Conservation (phyloP, 768 basidiomycete genomes). For the Leccinum truebloodii region DNA sequence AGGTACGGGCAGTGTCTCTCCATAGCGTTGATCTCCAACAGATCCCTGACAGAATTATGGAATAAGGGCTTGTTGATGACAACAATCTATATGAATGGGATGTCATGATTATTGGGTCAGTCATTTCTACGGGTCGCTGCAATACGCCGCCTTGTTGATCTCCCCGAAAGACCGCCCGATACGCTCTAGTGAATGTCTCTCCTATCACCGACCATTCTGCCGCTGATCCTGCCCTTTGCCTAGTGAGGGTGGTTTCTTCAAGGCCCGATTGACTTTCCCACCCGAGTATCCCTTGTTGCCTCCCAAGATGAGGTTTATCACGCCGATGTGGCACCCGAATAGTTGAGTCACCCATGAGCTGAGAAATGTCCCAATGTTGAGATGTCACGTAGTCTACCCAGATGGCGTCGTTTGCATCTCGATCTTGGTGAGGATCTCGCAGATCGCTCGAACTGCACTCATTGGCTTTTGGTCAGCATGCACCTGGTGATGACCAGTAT, state of each 20-base stretch:
- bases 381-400: conserved; percentile 67
- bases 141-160: conserved; percentile 18
- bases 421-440: conserved; percentile 64
- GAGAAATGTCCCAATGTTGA: neutral
- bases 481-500: conserved; percentile 95
- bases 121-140: conserved; percentile 19
- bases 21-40: conserved; percentile 34
- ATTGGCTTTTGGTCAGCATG: conserved; percentile 56
- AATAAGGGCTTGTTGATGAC: conserved; percentile 88
- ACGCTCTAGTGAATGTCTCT: conserved; percentile 77
- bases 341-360: conserved; percentile 52
- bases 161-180: conserved; percentile 71
- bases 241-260: conserved; percentile 96
- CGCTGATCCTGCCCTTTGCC: conserved; percentile 6
- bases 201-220: neutral
- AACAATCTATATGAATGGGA: conserved; percentile 97
- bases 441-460: neutral
- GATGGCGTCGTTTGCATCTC: conserved; percentile 96
- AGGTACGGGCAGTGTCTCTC: conserved; percentile 47
- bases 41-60: conserved; percentile 35
- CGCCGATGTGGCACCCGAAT: conserved; percentile 97
- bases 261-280: conserved; percentile 87
- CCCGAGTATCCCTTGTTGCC: conserved; percentile 87
- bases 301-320: conserved; percentile 95
- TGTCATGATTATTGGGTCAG: conserved; percentile 89